Percentiles rank a stretch among this genome's conserved stretches.
Conservation (phyloP, 345 rosid species). For the Fremontodendron californicum region DNA sequence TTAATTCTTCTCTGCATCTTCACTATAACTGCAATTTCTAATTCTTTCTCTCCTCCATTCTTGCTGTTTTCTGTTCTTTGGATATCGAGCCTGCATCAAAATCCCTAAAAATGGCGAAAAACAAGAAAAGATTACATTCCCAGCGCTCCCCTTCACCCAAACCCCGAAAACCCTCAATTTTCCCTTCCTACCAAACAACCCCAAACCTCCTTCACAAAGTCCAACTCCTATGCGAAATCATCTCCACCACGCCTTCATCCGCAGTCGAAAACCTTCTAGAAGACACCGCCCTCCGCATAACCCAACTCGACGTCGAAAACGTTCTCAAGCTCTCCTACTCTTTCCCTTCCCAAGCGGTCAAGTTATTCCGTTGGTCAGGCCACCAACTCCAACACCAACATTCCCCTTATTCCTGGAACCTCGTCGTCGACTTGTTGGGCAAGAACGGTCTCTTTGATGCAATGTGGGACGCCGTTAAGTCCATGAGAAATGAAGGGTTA, state of each 20-base stretch:
- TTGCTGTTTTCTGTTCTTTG: too few species aligned
- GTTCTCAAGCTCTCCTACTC: conserved; percentile 55
- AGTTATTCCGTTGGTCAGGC: conserved; percentile 68
- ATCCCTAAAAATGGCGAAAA: background rate
- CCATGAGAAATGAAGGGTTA: conserved; percentile 41
- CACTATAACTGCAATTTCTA: too few species aligned
- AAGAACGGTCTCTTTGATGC: conserved; percentile 55
- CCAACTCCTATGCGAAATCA: conserved; percentile 40
- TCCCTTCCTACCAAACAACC: conserved; percentile 36
- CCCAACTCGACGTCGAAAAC: conserved; percentile 43
- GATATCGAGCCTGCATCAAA: too few species aligned
- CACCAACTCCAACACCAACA: conserved; percentile 39
- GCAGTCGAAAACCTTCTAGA: conserved; percentile 40
- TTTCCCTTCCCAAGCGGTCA: conserved; percentile 49
- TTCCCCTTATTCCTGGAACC: conserved; percentile 67
- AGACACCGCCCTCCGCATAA: conserved; percentile 36
- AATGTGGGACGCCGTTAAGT: conserved; percentile 67
- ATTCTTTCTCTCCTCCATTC: too few species aligned
- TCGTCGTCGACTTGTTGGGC: conserved; percentile 60
- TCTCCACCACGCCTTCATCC: conserved; percentile 44
- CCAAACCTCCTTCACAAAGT: conserved; percentile 36
- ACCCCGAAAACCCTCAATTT: conserved; percentile 20
- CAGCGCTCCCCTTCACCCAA: conserved; percentile 12
- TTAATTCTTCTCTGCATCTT: too few species aligned
- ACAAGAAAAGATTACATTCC: conserved; percentile 8